Evolutionary conservation across 352 stramenopile species (phyloP).

Genomic region (Discostella stelligera): DNA sequence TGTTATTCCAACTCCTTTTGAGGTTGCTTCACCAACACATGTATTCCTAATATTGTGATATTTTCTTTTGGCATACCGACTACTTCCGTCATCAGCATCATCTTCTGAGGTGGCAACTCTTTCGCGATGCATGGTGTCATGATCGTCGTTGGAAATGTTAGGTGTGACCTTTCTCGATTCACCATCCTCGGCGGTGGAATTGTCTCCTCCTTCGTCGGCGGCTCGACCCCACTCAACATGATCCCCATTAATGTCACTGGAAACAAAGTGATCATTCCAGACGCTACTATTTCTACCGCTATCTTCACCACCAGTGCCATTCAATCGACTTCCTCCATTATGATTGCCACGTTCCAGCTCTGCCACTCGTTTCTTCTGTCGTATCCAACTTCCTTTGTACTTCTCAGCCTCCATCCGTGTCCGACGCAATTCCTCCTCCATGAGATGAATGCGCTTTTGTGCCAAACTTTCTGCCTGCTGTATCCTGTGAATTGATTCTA

Average conservation of each 20-base stretch:
- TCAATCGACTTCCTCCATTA: background rate
- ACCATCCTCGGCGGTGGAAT: background rate
- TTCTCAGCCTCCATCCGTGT: slow-evolving; percentile 39
- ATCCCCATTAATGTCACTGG: background rate
- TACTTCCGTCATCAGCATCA: background rate
- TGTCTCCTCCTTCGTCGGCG: background rate
- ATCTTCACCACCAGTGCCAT: background rate
- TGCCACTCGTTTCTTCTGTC: slow-evolving; percentile 27
- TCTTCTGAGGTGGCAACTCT: background rate
- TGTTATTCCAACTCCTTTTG: background rate
- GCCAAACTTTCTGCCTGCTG: slow-evolving; percentile 22
- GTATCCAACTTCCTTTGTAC: slow-evolving; percentile 36
- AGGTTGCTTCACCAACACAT: background rate
- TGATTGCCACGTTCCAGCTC: slow-evolving; percentile 20
- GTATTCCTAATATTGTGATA: background rate
- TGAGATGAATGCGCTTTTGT: slow-evolving; percentile 16
- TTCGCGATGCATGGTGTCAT: background rate
- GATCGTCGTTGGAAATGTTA: slow-evolving; percentile 4
- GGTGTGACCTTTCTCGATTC: slow-evolving; percentile 21
- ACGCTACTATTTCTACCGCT: background rate
- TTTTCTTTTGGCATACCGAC: background rate
- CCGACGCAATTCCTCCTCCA: slow-evolving; percentile 39
- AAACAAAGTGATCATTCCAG: background rate
- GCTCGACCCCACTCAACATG: background rate
- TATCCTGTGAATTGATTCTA: slow-evolving; percentile 20